Evolutionary conservation across 306 rosid species (phyloP).

Genomic region (Purshia tridentata): DNA sequence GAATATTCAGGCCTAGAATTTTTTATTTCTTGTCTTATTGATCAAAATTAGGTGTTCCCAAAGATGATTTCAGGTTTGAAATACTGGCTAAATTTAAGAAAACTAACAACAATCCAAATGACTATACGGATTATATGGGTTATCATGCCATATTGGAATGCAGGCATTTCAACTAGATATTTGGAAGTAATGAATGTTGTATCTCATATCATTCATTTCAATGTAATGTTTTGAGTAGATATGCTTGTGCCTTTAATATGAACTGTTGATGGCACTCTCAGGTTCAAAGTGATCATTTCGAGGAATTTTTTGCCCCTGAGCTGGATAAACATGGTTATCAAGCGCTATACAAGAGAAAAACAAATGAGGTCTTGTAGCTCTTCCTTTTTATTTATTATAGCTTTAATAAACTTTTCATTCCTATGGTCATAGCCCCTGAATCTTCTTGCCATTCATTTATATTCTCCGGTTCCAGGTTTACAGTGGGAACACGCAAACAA

Average conservation of each 20-base stretch:
- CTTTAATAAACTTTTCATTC: background rate
- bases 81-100: background rate
- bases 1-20: background rate
- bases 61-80: background rate
- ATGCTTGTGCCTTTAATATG: background rate
- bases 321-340: constrained; percentile 90
- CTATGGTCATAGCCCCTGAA: constrained; percentile 12
- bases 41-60: background rate
- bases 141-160: background rate
- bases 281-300: constrained; percentile 95
- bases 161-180: background rate
- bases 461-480: constrained; percentile 52
- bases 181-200: background rate
- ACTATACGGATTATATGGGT: background rate
- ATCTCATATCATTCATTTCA: background rate
- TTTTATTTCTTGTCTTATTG: background rate
- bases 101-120: background rate
- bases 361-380: constrained; percentile 65
- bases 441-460: constrained; percentile 15
- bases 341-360: constrained; percentile 87
- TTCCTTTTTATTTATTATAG: constrained; percentile 1
- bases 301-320: constrained; percentile 86
- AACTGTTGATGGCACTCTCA: constrained; percentile 28
- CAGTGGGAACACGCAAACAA: constrained; percentile 48
- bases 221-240: background rate